Base-by-base conservation (phyloP, 2,329 filamentous ascomycete genomes). In the Lanzia echinophila region DNA sequence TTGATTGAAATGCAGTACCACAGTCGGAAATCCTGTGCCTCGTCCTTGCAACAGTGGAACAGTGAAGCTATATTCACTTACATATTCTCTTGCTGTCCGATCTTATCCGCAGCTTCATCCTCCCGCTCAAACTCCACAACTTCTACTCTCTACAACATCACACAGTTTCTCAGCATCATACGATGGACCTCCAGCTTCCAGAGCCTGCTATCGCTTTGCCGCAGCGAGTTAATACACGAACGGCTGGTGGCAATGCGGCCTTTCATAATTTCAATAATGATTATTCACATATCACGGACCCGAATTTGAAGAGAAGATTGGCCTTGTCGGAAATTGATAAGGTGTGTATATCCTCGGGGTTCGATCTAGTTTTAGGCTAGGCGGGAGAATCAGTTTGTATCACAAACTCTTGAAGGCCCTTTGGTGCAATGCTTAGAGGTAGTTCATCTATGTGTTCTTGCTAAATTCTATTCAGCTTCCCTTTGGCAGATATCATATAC, bases 401-500 rank as follows among this genome's bases (percentile, higher is more conserved):
- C 3, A 17, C 3, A 38, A 13, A 38, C 15, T 17, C 8, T 38
- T 38, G 1, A 13, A 34, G 13, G 17, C 15, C 20, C 38, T 41
- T 41, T 10, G 17, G 38, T 8, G 17, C 38, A 17, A 10, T 6
- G 38, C 8, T 28, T 28, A n/a, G 17, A 41, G 4, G 15, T 41
- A 19, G 15, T 41, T n/a, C 6, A 38, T 42, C 17, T 20, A 20
- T 4, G n/a, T 24, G 15, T 1, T n/a, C 8, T 11, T 6, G 15
- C 48, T 51, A 28, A 51, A 33, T 11, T 33, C 11, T 8, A 10
- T 17, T 19, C 8, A 44, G 48, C 83, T 87, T 3, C 83, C 83
- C 0, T 88, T 90, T 65, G 84, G 86, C 61, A 80, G 86, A 72
- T 86, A 88, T 68, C 87, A 91, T 70, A 75, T 90, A 24, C 81